Evolutionary conservation across 2,329 filamentous ascomycete species (phyloP).

Genomic region (Ceratocystis alfenasii): DNA sequence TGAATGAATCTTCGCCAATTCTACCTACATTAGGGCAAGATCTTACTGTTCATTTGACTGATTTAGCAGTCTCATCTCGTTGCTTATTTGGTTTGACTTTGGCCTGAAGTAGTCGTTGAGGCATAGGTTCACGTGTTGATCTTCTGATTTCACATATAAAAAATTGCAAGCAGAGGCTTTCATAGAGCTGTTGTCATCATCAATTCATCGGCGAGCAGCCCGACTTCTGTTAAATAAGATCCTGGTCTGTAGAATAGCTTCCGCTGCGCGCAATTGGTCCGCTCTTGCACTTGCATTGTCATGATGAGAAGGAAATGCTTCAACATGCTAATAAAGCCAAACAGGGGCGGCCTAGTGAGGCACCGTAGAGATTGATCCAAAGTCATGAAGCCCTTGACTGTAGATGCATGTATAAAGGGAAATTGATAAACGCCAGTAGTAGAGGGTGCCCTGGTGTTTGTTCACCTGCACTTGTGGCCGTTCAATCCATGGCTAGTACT

Average conservation of each 20-base stretch:
- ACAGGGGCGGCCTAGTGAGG: background rate
- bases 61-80: too few relatives aligned
- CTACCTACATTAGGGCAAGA: too few relatives aligned
- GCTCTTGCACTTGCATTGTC: background rate
- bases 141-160: background rate
- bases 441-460: background rate
- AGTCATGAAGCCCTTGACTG: background rate
- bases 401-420: background rate
- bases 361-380: background rate
- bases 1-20: too few relatives aligned
- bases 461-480: background rate
- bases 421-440: background rate
- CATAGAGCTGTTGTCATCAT: conserved; percentile 11
- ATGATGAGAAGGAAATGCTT: background rate
- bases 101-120: background rate
- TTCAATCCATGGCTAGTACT: background rate
- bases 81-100: too few relatives aligned
- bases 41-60: too few relatives aligned
- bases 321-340: background rate
- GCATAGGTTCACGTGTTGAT: background rate
- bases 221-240: conserved; percentile 19
- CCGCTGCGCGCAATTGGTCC: background rate
- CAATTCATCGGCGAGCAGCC: conserved; percentile 17
- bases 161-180: too few relatives aligned
- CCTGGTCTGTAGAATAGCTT: conserved; percentile 16